phyloP scores from a whole-genome alignment of 441 rosid species.

The Isatis lusitanica region DNA sequence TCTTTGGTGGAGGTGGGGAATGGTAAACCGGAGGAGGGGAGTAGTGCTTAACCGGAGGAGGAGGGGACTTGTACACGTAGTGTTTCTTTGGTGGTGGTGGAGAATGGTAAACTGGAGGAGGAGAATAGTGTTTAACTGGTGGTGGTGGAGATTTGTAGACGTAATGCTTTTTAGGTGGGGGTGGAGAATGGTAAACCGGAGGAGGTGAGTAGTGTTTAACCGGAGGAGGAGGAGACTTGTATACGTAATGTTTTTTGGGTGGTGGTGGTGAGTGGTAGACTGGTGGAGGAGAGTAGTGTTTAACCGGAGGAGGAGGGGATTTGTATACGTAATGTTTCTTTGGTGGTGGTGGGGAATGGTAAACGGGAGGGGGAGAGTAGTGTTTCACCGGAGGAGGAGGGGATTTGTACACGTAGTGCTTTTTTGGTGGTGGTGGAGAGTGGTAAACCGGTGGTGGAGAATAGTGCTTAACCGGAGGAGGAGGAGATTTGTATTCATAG shows the following conservation, averaged over 20 bases:
- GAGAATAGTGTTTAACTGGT: constrained; percentile 28
- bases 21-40: constrained; percentile 26
- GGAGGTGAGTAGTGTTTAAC: constrained; percentile 26
- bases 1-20: constrained; percentile 21
- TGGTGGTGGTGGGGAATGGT: constrained; percentile 15
- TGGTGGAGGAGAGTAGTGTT: constrained; percentile 33
- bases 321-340: constrained; percentile 26
- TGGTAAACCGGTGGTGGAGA: constrained; percentile 41
- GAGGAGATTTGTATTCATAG: constrained; percentile 31
- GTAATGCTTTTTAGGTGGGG: constrained; percentile 11
- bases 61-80: constrained; percentile 10
- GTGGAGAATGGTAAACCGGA: constrained; percentile 20
- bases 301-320: constrained; percentile 39
- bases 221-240: constrained; percentile 39
- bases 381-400: constrained; percentile 38
- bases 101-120: constrained; percentile 7
- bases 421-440: constrained; percentile 30
- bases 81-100: constrained; percentile 24
- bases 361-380: constrained; percentile 39
- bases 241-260: constrained; percentile 18
- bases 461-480: constrained; percentile 37
- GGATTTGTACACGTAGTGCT: constrained; percentile 30
- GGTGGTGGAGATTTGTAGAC: constrained; percentile 11
- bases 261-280: constrained; percentile 30
- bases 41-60: constrained; percentile 25